Conservation (phyloP, 192 early-diverging fungal genomes). For the Rhizophagus sp. region DNA sequence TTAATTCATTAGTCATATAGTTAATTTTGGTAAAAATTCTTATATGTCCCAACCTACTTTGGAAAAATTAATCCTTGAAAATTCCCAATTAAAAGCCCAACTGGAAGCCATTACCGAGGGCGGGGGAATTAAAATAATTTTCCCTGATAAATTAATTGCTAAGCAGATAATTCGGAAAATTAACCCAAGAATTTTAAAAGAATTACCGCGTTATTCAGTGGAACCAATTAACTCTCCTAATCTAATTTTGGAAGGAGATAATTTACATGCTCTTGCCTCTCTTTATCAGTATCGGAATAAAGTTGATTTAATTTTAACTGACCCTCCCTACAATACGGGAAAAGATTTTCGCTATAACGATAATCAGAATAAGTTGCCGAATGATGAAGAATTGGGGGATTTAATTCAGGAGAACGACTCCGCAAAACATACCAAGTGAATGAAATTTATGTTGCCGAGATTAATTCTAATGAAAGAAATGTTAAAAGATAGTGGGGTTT, state of each 20-base stretch:
- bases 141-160: too few relatives aligned
- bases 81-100: too few relatives aligned
- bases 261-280: constrained; percentile 11
- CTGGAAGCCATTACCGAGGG: too few relatives aligned
- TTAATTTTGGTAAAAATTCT: too few relatives aligned
- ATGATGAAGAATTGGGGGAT: not conserved
- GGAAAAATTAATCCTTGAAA: too few relatives aligned
- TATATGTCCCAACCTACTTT: too few relatives aligned
- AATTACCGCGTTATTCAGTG: too few relatives aligned
- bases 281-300: constrained; percentile 16
- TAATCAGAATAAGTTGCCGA: not conserved
- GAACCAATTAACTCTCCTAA: too few relatives aligned
- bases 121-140: too few relatives aligned
- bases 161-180: too few relatives aligned
- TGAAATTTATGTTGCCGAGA: constrained; percentile 22
- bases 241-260: constrained; percentile 26
- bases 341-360: constrained; percentile 29
- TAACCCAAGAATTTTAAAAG: too few relatives aligned
- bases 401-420: constrained; percentile 7
- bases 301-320: constrained; percentile 16
- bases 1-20: too few relatives aligned
- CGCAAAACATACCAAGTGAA: constrained; percentile 7
- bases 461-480: constrained; percentile 16
- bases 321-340: constrained; percentile 25
- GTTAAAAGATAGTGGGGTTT: constrained; percentile 19